phyloP scores from a whole-genome alignment of 148 eudicot species.

The Suaeda aralocaspica region DNA sequence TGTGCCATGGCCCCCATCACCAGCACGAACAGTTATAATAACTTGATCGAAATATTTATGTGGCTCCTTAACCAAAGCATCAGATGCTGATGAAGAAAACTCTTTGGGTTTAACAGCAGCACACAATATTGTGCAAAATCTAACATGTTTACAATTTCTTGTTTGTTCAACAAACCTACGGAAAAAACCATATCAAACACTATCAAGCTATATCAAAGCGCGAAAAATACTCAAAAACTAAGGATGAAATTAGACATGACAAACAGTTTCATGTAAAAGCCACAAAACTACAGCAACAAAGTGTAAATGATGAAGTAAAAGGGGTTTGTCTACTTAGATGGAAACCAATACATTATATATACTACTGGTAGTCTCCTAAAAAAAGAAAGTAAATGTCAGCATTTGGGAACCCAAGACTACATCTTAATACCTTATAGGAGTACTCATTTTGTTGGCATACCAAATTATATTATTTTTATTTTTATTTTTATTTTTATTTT shows the following conservation, averaged over 20 bases:
- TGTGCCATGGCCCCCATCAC: constrained; percentile 98
- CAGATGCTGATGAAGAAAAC: constrained; percentile 40
- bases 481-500: background rate
- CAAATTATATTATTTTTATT: background rate
- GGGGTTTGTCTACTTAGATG: background rate
- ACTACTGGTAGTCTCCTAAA: background rate
- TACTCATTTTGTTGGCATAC: background rate
- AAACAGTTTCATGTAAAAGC: background rate
- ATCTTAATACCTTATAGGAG: too few species aligned
- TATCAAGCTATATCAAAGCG: constrained; percentile 12
- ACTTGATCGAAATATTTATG: constrained; percentile 96
- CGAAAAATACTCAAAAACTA: background rate
- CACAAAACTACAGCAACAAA: background rate
- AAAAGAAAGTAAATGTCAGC: background rate
- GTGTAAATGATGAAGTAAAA: background rate
- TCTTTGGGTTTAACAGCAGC: constrained; percentile 60
- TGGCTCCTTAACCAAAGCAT: constrained; percentile 52
- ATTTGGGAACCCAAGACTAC: background rate
- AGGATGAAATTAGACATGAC: background rate
- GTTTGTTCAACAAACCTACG: constrained; percentile 37
- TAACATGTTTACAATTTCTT: constrained; percentile 18
- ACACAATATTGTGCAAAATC: constrained; percentile 29
- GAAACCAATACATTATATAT: background rate
- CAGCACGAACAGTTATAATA: constrained; percentile 77
- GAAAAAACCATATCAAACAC: constrained; percentile 4